Evolutionary conservation across 2,329 filamentous ascomycete species (phyloP), one percentile per base, ranked within the genome.

Genomic region (Septoria petroselini): DNA sequence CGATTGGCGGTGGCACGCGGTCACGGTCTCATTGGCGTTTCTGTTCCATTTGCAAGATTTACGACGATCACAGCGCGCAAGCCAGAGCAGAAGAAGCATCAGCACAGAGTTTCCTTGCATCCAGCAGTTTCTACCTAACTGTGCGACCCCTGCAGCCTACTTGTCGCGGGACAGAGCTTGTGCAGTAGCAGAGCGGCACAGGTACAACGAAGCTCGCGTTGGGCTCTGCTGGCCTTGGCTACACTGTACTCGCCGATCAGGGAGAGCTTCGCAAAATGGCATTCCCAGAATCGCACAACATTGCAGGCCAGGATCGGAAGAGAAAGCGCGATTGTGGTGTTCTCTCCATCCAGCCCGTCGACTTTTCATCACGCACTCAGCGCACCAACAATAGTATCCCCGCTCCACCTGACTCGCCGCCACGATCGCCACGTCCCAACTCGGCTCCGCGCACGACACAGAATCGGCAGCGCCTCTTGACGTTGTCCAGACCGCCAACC

Each of bases 331-430:
- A 27, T 34, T 21, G 14, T 25, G 34, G 18, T 34, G n/a, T n/a
- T n/a, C 27, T 27, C 14, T 19, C 42, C 8, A 33, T 46, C 19
- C 23, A 15, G 8, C 43, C 43, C 21, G 55, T 58, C 29, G 52
- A 63, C 48, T 42, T 59, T 44, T 58, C 53, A 50, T 59, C 59
- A 19, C 54, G 62, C 29, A 61, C 62, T 19, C 49, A 48, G 19
- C 58, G 58, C 51, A 65, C 62, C 18, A 55, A 56, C 39, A 59
- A 60, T 46, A n/a, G n/a, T n/a, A n/a, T n/a, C n/a, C 61, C 61
- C 21, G 50, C 62, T 2, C 59, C 60, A 18, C 58, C 44, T 39
- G 56, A 59, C 39, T 58, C 61, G 21, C 61, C 62, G 12, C 57
- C 59, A 23, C 43, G 27, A 21, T 59, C 58, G 17, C 57, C 42